A percentile compares a stretch with the other conserved stretches of the same genome.
phyloP scores from a whole-genome alignment of 306 rosid genomes.

The Aeschynomene evenia region DNA sequence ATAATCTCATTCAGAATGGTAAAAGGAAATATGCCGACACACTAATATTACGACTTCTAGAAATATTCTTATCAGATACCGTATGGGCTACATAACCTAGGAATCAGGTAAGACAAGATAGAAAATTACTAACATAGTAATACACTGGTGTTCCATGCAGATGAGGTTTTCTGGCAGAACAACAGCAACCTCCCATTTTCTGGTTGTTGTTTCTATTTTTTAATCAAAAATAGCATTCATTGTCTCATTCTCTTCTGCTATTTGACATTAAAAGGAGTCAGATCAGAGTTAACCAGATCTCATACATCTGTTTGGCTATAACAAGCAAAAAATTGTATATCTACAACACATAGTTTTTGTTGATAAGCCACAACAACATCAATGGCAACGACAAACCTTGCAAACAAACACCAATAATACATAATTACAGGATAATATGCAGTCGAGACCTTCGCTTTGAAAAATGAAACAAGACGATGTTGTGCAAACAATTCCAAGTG shows the following conservation, averaged over 20 bases:
- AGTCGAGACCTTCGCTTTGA: neutral
- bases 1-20: neutral
- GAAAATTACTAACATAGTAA: constrained; percentile 63
- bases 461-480: neutral
- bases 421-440: neutral
- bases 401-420: constrained; percentile 1
- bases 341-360: too few species aligned
- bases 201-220: constrained; percentile 31
- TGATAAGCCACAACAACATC: constrained; percentile 3
- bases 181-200: constrained; percentile 89
- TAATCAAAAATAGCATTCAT: constrained; percentile 35
- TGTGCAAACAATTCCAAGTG: neutral
- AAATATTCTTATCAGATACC: neutral
- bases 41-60: neutral
- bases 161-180: constrained; percentile 77
- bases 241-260: constrained; percentile 38
- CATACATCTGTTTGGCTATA: neutral
- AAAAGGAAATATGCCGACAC: neutral
- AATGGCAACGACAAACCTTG: neutral
- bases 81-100: neutral
- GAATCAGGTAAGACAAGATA: constrained; percentile 19
- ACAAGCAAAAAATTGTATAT: constrained; percentile 12
- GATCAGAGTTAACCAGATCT: constrained; percentile 18
- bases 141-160: constrained; percentile 70
- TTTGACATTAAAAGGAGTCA: constrained; percentile 23